Base-by-base conservation (phyloP, 2,329 filamentous ascomycete species). In the Camillea tinctor region DNA sequence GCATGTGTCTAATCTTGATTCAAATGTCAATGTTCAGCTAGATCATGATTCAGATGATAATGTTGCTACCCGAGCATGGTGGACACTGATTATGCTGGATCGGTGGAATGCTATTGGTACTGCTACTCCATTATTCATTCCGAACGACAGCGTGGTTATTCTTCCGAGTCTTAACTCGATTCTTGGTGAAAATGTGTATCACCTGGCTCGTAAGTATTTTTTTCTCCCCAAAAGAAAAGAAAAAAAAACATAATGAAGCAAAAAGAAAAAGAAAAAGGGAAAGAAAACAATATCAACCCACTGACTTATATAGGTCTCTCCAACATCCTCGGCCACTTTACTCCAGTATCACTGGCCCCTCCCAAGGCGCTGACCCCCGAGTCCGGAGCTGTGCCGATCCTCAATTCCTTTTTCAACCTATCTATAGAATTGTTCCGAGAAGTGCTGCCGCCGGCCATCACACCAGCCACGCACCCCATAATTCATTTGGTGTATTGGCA, bases 401-500 rank as follows among this genome's bases (percentile, higher is more conserved):
- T 85, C 17, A 79, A 78, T 50, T 77, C 78, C 17, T 77, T 84
- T 30, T 76, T 87, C 52, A 79, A 82, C 60, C 77, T 82, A n/a
- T 80, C 85, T 62, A 78, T 88, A 50, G 88, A 91, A 68, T 80
- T 87, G 59, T 89, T 88, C 72, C 82, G 86, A 7, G 86, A 89
- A 71, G 81, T 85, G 57, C 79, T 91, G 1, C 86, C 88, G 3
- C 75, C 79, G 13, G 79, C 81, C 50, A 76, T 88, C 23, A 84
- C 84, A 21, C 80, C 81, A 3, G 70, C 75, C 0, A 75, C 78
- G 2, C 78, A 82, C 54, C 84, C 84, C 3, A 71, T 88, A 30
- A 79, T 91, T 1, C 85, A 89, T 66, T 79, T 92, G 22, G 84
- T 84, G 19, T 91, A 90, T 74, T 90, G 89, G 84, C 88, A 91